Percentiles rank a stretch among this genome's conserved stretches.
Conservation (phyloP, 345 rosid genomes). For the Stellera chamaejasme region DNA sequence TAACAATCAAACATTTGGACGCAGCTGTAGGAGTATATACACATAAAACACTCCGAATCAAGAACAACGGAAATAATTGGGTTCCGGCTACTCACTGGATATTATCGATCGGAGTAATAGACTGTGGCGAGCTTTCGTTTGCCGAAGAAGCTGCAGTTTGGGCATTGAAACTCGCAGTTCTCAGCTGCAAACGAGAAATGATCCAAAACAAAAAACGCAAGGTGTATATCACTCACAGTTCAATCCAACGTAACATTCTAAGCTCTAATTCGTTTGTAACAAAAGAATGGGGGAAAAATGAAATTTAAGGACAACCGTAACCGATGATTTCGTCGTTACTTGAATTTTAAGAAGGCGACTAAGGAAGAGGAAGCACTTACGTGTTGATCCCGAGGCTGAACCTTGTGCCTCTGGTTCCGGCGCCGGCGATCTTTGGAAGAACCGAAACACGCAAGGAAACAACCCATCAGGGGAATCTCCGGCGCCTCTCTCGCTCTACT, state of each 20-base stretch:
- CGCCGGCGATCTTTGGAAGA: slow-evolving; percentile 54
- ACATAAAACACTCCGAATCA: not conserved
- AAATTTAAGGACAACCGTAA: too few species aligned
- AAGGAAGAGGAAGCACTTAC: slow-evolving; percentile 20
- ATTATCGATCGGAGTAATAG: slow-evolving; percentile 22
- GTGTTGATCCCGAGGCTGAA: slow-evolving; percentile 30
- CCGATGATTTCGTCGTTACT: too few species aligned
- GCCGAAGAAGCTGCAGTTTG: slow-evolving; percentile 23
- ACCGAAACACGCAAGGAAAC: slow-evolving; percentile 85
- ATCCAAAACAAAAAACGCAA: not conserved
- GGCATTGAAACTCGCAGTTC: slow-evolving; percentile 14
- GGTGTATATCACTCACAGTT: too few species aligned
- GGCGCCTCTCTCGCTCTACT: not conserved
- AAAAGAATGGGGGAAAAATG: too few species aligned
- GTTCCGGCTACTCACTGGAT: slow-evolving; percentile 27
- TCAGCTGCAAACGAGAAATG: slow-evolving; percentile 11
- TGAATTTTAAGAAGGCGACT: not conserved
- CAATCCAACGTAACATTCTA: not conserved
- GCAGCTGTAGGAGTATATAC: not conserved
- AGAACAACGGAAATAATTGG: not conserved
- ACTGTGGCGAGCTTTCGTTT: slow-evolving; percentile 19
- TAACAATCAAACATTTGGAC: not conserved
- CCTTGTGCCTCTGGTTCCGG: slow-evolving; percentile 33
- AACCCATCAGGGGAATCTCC: slow-evolving; percentile 42
- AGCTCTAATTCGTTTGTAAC: not conserved